These are phyloP conservation scores for Cyclocybe cylindracea DNA, from an alignment of 768 basidiomycete species.

Conservation along the genomic window DNA sequence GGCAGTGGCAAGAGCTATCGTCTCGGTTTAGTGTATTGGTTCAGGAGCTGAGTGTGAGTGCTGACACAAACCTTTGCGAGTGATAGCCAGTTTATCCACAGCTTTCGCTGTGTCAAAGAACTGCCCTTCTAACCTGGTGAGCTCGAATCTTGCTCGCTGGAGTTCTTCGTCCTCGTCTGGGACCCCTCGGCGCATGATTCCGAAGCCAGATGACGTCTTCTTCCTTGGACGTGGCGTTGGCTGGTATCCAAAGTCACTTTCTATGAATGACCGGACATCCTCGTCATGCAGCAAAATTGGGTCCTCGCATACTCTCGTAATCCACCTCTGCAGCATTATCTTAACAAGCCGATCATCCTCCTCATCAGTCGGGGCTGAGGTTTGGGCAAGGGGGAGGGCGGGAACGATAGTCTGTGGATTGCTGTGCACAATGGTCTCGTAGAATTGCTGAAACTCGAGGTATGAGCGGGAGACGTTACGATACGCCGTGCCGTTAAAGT, in stretches of 20 bases:
- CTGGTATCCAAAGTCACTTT: constrained; percentile 97
- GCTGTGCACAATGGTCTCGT: constrained; percentile 84
- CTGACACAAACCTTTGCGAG: constrained; percentile 66
- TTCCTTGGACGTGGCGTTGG: constrained; percentile 75
- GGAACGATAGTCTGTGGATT: constrained; percentile 97
- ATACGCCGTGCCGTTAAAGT: constrained; percentile 86
- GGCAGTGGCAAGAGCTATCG: constrained; percentile 69
- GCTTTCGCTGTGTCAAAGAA: constrained; percentile 93
- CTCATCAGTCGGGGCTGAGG: constrained; percentile 95
- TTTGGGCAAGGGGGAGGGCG: constrained; percentile 93
- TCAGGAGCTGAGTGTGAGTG: not conserved
- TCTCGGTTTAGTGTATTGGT: constrained; percentile 2
- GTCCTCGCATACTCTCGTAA: constrained; percentile 91
- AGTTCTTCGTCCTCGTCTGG: constrained; percentile 96
- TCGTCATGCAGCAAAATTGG: constrained; percentile 87
- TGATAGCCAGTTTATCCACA: constrained; percentile 80
- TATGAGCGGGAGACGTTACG: constrained; percentile 96
- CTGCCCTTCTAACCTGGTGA: constrained; percentile 88
- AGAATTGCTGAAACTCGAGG: constrained; percentile 91
- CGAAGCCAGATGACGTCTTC: constrained; percentile 75
- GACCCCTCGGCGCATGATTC: constrained; percentile 74
- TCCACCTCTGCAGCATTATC: constrained; percentile 94
- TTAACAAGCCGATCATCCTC: constrained; percentile 96
- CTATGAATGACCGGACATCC: constrained; percentile 92
- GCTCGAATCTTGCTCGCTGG: constrained; percentile 84